These are phyloP conservation scores for Bipolaris gigantea DNA, from an alignment of 2,329 filamentous ascomycete genomes.

Conservation along the genomic window DNA sequence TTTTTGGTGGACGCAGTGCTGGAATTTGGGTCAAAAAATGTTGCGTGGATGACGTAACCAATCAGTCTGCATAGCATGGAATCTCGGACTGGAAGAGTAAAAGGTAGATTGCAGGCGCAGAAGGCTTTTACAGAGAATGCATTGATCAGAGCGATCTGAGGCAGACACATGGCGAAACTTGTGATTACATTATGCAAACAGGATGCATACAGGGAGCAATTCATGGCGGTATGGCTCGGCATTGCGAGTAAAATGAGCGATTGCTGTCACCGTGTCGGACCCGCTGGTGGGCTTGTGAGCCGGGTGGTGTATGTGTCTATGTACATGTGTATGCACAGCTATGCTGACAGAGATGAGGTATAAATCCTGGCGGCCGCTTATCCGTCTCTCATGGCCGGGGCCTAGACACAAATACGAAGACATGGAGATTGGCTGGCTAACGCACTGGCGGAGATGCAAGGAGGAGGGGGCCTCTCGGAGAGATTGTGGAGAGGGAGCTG, in stretches of 20 bases:
- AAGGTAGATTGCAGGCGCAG: background rate
- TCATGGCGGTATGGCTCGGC: background rate
- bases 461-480: background rate
- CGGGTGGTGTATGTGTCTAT: too few relatives aligned
- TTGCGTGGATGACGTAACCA: background rate
- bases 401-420: slow-evolving; percentile 18
- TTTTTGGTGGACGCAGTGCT: background rate
- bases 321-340: slow-evolving; percentile 16
- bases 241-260: background rate
- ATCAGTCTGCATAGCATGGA: background rate
- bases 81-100: background rate
- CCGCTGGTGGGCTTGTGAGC: background rate
- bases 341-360: slow-evolving; percentile 6
- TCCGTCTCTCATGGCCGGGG: slow-evolving; percentile 9
- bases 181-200: background rate
- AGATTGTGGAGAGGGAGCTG: background rate
- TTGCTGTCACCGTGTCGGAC: background rate
- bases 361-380: slow-evolving; percentile 12
- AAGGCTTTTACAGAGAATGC: background rate
- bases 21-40: background rate
- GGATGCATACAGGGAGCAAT: background rate
- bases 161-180: background rate
- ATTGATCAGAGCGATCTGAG: background rate
- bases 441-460: background rate
- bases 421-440: slow-evolving; percentile 23